phyloP scores from a whole-genome alignment of 352 stramenopile species.

The Phytopythium aichiense region DNA sequence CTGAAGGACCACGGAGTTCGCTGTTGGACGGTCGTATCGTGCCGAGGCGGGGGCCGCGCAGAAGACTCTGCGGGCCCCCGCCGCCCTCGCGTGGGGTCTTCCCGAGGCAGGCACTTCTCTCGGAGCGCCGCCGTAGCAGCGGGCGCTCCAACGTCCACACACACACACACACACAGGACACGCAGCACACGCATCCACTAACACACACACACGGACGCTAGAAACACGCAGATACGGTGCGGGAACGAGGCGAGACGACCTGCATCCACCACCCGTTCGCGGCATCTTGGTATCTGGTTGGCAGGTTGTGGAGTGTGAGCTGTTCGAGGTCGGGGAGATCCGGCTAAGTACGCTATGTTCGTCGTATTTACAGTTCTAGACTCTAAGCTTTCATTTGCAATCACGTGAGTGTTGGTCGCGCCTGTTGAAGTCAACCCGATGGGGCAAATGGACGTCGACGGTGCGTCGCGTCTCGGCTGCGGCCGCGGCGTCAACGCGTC shows the following conservation, averaged over 20 bases:
- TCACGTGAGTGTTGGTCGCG: neutral
- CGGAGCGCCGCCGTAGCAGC: slow-evolving; percentile 1
- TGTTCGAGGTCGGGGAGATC: too few relatives aligned
- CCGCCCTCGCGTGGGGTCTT: slow-evolving; percentile 19
- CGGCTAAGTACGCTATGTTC: too few relatives aligned
- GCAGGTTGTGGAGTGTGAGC: too few relatives aligned
- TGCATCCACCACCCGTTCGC: too few relatives aligned
- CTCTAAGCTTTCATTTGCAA: too few relatives aligned
- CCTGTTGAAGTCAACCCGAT: slow-evolving; percentile 2
- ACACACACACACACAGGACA: slow-evolving; percentile 12
- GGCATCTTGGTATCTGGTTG: too few relatives aligned
- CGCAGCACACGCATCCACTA: neutral
- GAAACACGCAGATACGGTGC: too few relatives aligned
- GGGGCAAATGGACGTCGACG: slow-evolving; percentile 3
- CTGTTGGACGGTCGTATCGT: slow-evolving; percentile 78
- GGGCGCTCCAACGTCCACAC: slow-evolving; percentile 20
- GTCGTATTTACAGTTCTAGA: too few relatives aligned
- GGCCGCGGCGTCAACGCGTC: neutral
- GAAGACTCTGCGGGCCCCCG: slow-evolving; percentile 3
- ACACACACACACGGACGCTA: neutral
- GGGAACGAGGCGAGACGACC: too few relatives aligned
- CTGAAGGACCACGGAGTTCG: slow-evolving; percentile 65
- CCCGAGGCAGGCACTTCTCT: slow-evolving; percentile 37
- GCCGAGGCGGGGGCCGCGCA: slow-evolving; percentile 15
- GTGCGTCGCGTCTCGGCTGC: neutral